Evolutionary conservation across 495 filamentous ascomycete species (phyloP), one percentile per base, ranked within the genome.

Genomic region (Stereocaulon alpinum): DNA sequence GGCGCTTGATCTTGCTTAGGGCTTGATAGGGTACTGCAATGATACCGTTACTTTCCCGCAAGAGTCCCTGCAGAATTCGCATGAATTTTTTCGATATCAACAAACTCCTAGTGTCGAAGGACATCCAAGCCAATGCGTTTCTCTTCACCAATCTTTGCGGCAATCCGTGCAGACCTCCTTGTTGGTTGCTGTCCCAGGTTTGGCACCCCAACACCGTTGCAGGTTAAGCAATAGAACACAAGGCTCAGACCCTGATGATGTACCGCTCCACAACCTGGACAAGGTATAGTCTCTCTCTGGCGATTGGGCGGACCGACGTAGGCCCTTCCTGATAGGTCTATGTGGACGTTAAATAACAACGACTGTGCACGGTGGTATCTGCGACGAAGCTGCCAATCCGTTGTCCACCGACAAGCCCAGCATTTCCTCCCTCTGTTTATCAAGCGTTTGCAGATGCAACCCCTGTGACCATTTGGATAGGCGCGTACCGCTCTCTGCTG

Each of bases 81-180:
- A 18, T 30, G 15, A 32, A 15, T 6, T 30, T 30, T 12, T 49
- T 0, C 29, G 5, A 9, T 14, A 3, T n/a, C 30, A 0, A 7
- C 2, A 27, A 24, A 30, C 24, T 37, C 34, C 34, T 37, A n/a
- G n/a, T 50, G 47, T 50, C n/a, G 47, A 24, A 50, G 27, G 24
- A 50, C 2, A 3, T n/a, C 47, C 14, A 55, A 55, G 53, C 40
- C 53, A 40, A 55, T 14, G 0, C 20, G 18, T 14, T 20, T 20
- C 18, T 27, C 40, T 29, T 4, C 27, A 15, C 5, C 22, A 24
- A n/a, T 15, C 14, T 27, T 55, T 1, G 18, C 22, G 15, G 12
- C 29, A n/a, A 55, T 55, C 4, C 53, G 53, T n/a, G 20, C 4
- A 43, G 53, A 55, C 22, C 53, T 27, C 40, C 52, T 43, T 11